A percentile compares a stretch with the other conserved stretches of the same genome.
phyloP scores from a whole-genome alignment of 2,329 filamentous ascomycete species.

The Chalara sp. region DNA sequence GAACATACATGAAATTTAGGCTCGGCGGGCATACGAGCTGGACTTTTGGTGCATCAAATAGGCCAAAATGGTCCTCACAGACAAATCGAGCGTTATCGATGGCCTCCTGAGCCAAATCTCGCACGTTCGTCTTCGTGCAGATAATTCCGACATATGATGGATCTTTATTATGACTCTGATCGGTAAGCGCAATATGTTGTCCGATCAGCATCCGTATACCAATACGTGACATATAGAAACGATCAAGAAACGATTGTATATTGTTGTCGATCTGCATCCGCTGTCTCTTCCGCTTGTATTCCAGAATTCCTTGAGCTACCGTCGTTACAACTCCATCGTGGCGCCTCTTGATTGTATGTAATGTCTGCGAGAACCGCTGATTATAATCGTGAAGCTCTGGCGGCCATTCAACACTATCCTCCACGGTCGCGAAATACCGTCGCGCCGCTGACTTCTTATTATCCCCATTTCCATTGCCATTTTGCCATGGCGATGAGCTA shows the following conservation, averaged over 20 bases:
- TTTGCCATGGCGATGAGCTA: constrained; percentile 45
- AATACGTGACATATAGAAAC: constrained; percentile 99
- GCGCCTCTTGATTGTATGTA: constrained; percentile 90
- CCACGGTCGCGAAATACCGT: constrained; percentile 87
- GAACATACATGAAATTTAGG: constrained; percentile 98
- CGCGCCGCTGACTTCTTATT: constrained; percentile 49
- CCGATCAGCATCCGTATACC: constrained; percentile 99
- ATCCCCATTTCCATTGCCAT: constrained; percentile 37
- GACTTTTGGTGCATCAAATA: constrained; percentile 94
- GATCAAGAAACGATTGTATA: constrained; percentile 94
- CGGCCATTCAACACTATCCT: constrained; percentile 85
- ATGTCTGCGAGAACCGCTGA: constrained; percentile 76
- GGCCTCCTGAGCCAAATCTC: constrained; percentile 89
- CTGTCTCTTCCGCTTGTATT: constrained; percentile 95
- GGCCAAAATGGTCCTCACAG: constrained; percentile 95
- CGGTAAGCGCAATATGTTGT: constrained; percentile 93
- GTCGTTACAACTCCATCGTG: constrained; percentile 98
- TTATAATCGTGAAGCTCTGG: constrained; percentile 94
- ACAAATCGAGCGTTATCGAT: constrained; percentile 99
- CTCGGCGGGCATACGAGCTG: constrained; percentile 93
- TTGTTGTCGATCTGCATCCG: constrained; percentile 97
- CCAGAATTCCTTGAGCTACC: constrained; percentile 93
- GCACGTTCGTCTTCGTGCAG: constrained; percentile 96
- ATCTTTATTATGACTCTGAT: constrained; percentile 83
- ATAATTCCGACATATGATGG: constrained; percentile 97